Conservation (phyloP, 345 rosid genomes). For the Crucihimalaya himalaica region DNA sequence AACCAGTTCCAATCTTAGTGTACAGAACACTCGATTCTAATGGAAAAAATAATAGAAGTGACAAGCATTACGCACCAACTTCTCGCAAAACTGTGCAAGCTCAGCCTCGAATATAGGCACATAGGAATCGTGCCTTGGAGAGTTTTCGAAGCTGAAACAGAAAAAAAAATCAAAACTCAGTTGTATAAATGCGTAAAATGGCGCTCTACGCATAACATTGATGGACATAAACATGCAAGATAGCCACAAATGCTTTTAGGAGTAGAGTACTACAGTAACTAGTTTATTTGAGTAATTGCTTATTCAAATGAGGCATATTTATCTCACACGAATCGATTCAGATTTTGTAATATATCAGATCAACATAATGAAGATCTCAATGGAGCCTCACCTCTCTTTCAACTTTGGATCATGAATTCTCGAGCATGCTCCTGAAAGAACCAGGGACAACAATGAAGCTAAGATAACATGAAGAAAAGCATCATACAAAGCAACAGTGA, state of each 20-base stretch:
- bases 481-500: background rate
- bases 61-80: constrained; percentile 60
- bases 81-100: constrained; percentile 91
- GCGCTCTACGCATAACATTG: background rate
- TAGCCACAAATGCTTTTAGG: background rate
- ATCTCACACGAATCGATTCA: background rate
- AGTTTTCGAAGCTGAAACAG: constrained; percentile 75
- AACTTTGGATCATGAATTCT: constrained; percentile 90
- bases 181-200: background rate
- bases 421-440: constrained; percentile 73
- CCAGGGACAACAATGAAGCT: background rate
- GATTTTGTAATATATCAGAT: background rate
- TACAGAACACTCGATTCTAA: background rate
- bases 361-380: background rate
- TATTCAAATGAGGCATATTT: background rate
- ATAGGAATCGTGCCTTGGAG: constrained; percentile 73
- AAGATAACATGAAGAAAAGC: background rate
- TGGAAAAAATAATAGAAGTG: background rate
- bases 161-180: background rate
- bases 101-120: constrained; percentile 90
- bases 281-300: background rate
- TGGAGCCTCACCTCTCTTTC: constrained; percentile 82
- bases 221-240: background rate
- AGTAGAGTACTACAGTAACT: background rate
- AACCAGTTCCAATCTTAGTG: constrained; percentile 15